A percentile compares a stretch with the other conserved stretches of the same genome.
Evolutionary conservation across 2,329 filamentous ascomycete genomes (phyloP).

Genomic region (Colletotrichum navitas): DNA sequence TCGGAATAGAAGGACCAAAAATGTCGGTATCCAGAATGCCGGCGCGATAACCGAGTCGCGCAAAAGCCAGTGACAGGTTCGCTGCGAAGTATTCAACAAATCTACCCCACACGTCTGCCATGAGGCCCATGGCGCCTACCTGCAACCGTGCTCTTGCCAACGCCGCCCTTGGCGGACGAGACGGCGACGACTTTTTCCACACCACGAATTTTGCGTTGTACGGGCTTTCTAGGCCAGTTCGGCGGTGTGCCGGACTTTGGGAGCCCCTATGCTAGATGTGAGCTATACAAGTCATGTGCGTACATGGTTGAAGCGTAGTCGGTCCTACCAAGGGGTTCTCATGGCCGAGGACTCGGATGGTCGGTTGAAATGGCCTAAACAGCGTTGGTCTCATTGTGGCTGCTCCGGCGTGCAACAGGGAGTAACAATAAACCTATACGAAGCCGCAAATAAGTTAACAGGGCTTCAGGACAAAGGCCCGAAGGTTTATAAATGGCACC

Average conservation of each 20-base stretch:
- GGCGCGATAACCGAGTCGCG: conserved; percentile 81
- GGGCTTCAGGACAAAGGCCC: neutral
- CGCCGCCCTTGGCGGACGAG: conserved; percentile 97
- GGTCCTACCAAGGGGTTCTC: conserved; percentile 85
- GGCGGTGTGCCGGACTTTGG: conserved; percentile 76
- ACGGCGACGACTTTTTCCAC: conserved; percentile 96
- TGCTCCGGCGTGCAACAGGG: neutral
- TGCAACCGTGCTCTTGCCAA: conserved; percentile 95
- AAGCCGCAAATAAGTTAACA: neutral
- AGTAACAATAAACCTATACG: neutral
- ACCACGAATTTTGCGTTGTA: conserved; percentile 82
- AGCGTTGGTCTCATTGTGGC: conserved; percentile 54
- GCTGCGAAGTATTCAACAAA: conserved; percentile 53
- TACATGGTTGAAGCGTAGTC: neutral
- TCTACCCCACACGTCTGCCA: neutral
- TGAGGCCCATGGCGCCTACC: conserved; percentile 60
- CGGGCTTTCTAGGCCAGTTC: conserved; percentile 78
- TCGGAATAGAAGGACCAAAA: conserved; percentile 95
- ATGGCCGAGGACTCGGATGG: conserved; percentile 65
- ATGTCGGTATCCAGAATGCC: conserved; percentile 97
- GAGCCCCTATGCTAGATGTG: conserved; percentile 72
- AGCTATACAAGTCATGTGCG: neutral
- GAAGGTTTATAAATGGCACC: neutral
- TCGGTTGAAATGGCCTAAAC: conserved; percentile 52
- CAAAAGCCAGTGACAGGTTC: conserved; percentile 90